phyloP scores from a whole-genome alignment of 805 yeast genomes.

The Suhomyces emberorum region DNA sequence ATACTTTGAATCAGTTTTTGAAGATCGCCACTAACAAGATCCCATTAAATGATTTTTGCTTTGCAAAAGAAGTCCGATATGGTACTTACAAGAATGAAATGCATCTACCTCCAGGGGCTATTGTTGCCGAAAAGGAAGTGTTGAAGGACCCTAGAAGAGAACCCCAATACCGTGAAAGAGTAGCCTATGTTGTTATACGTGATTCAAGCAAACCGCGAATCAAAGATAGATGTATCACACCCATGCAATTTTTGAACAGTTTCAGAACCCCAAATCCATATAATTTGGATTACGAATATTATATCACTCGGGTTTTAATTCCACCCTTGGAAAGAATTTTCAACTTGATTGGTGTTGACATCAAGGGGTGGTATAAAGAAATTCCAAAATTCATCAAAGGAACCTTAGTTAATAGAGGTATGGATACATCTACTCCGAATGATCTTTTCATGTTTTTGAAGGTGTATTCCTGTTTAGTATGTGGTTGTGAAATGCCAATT shows the following conservation, averaged over 20 bases:
- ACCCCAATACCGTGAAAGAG: constrained; percentile 86
- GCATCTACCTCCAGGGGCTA: constrained; percentile 89
- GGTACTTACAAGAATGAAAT: constrained; percentile 76
- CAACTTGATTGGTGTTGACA: constrained; percentile 77
- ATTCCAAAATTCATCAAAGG: constrained; percentile 46
- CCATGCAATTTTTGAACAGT: constrained; percentile 61
- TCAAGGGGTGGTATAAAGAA: constrained; percentile 69
- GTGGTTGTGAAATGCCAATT: constrained; percentile 17
- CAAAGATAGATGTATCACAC: constrained; percentile 76
- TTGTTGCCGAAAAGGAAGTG: constrained; percentile 62
- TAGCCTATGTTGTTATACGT: constrained; percentile 77
- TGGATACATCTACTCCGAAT: neutral
- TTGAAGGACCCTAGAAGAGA: constrained; percentile 66
- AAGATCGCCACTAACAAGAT: constrained; percentile 63
- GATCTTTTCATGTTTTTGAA: constrained; percentile 6
- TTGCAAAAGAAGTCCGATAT: constrained; percentile 83
- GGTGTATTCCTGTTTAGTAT: constrained; percentile 21
- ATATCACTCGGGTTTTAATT: constrained; percentile 74
- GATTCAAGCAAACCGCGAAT: constrained; percentile 54
- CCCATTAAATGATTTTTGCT: constrained; percentile 79
- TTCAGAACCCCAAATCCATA: constrained; percentile 28
- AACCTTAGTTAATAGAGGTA: neutral
- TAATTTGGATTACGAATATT: constrained; percentile 76
- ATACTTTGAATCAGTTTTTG: constrained; percentile 61
- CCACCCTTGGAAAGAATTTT: constrained; percentile 90